Conservation (phyloP, 176 grass and related monocot genomes). For the Paspalum notatum region DNA sequence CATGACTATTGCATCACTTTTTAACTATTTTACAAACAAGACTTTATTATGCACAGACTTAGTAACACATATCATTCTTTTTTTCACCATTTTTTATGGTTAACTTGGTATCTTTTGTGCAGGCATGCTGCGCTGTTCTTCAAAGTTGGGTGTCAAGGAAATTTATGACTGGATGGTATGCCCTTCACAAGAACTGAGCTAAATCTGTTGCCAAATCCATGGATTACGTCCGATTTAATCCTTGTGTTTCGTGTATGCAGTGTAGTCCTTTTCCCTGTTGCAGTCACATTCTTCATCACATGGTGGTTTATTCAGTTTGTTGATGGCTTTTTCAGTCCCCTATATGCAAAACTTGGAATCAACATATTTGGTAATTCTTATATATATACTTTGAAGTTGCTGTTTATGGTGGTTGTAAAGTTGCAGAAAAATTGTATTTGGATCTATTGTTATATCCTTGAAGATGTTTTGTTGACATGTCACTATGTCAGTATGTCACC, state of each 20-base stretch:
- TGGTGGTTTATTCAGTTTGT: slow-evolving; percentile 99
- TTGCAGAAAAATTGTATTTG: neutral
- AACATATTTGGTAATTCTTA: slow-evolving; percentile 84
- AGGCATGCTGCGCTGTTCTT: slow-evolving; percentile 98
- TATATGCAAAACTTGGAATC: slow-evolving; percentile 87
- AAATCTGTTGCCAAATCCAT: slow-evolving; percentile 23
- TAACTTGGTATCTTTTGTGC: slow-evolving; percentile 38
- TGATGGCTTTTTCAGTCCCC: slow-evolving; percentile 98
- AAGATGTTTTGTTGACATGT: neutral
- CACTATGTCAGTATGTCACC: neutral
- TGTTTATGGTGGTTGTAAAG: slow-evolving; percentile 13
- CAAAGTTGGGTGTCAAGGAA: slow-evolving; percentile 99
- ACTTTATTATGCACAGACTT: neutral
- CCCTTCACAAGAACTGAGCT: slow-evolving; percentile 27
- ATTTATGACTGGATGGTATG: slow-evolving; percentile 99
- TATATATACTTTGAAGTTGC: neutral
- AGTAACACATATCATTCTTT: slow-evolving; percentile 19
- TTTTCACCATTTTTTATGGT: slow-evolving; percentile 8
- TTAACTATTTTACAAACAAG: neutral
- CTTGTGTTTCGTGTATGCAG: slow-evolving; percentile 51
- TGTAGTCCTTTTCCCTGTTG: slow-evolving; percentile 97
- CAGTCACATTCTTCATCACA: slow-evolving; percentile 96
- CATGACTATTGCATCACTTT: neutral
- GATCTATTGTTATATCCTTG: neutral
- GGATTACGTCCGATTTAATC: neutral